phyloP scores from a whole-genome alignment of 2,329 filamentous ascomycete species.

The Capronia americana region DNA sequence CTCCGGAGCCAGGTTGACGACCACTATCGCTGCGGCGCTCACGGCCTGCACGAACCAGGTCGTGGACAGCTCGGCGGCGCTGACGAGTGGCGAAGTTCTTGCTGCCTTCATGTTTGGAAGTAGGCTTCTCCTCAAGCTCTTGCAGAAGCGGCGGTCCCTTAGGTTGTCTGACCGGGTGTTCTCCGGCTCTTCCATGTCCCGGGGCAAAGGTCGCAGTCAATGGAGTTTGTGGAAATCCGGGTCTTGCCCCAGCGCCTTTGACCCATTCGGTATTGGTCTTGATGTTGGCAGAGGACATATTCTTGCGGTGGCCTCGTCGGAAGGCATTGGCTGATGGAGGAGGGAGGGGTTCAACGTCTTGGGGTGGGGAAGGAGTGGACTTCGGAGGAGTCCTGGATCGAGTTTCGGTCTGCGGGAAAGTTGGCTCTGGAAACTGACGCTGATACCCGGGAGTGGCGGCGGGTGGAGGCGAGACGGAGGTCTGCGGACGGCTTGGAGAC shows the following conservation, averaged over 20 bases:
- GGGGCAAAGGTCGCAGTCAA: constrained; percentile 87
- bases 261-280: constrained; percentile 56
- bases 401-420: constrained; percentile 50
- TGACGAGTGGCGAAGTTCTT: constrained; percentile 95
- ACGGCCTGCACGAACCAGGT: constrained; percentile 85
- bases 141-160: constrained; percentile 90
- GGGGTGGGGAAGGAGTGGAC: constrained; percentile 70
- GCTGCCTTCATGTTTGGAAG: constrained; percentile 91
- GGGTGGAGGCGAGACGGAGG: constrained; percentile 47
- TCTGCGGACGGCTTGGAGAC: constrained; percentile 26
- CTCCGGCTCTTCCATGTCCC: constrained; percentile 88
- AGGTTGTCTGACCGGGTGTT: constrained; percentile 92
- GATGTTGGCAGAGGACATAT: constrained; percentile 70
- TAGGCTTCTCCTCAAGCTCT: constrained; percentile 87
- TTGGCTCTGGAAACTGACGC: constrained; percentile 80
- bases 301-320: constrained; percentile 92
- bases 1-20: constrained; percentile 70
- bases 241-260: constrained; percentile 74
- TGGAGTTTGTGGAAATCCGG: constrained; percentile 79
- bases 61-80: constrained; percentile 88
- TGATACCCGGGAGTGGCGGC: constrained; percentile 69
- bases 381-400: constrained; percentile 70
- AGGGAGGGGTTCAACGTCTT: constrained; percentile 75
- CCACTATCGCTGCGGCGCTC: constrained; percentile 72
- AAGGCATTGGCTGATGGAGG: constrained; percentile 90